These are phyloP conservation scores for Echinosophora koreensis DNA, from an alignment of 306 rosid species.

Conservation along the genomic window DNA sequence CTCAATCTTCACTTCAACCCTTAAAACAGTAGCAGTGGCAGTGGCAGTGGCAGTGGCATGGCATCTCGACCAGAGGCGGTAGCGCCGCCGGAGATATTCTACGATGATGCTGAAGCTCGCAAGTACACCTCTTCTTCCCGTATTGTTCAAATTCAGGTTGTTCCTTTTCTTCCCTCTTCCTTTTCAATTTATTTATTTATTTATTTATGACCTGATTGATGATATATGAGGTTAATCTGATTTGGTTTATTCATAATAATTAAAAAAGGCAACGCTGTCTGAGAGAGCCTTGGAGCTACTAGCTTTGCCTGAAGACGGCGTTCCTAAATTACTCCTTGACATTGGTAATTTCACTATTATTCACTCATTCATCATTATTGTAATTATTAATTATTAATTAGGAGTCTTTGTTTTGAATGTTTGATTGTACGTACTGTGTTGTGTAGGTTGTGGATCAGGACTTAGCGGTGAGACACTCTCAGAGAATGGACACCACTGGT, in stretches of 20 bases:
- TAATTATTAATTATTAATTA: too few relatives aligned
- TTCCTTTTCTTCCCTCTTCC: not conserved
- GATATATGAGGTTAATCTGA: not conserved
- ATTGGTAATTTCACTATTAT: slow-evolving; percentile 59
- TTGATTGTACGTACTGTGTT: not conserved
- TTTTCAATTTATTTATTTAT: not conserved
- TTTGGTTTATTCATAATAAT: not conserved
- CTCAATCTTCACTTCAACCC: too few relatives aligned
- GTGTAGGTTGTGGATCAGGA: slow-evolving; percentile 92
- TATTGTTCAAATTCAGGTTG: slow-evolving; percentile 84
- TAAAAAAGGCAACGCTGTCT: slow-evolving; percentile 58
- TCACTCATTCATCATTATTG: not conserved
- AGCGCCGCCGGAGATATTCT: slow-evolving; percentile 98
- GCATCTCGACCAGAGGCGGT: slow-evolving; percentile 82
- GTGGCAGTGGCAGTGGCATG: slow-evolving; percentile 48
- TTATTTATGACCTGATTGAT: too few relatives aligned
- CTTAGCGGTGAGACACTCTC: slow-evolving; percentile 92
- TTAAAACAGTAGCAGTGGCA: too few relatives aligned
- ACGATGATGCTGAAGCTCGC: slow-evolving; percentile 83
- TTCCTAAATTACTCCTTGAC: slow-evolving; percentile 85
- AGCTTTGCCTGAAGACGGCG: slow-evolving; percentile 75
- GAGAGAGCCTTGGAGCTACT: slow-evolving; percentile 92
- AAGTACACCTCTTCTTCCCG: slow-evolving; percentile 94
- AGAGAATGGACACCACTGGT: slow-evolving; percentile 88
- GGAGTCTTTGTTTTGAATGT: not conserved